Evolutionary conservation across 768 basidiomycete genomes (phyloP).

Genomic region (Calocera viscosa): DNA sequence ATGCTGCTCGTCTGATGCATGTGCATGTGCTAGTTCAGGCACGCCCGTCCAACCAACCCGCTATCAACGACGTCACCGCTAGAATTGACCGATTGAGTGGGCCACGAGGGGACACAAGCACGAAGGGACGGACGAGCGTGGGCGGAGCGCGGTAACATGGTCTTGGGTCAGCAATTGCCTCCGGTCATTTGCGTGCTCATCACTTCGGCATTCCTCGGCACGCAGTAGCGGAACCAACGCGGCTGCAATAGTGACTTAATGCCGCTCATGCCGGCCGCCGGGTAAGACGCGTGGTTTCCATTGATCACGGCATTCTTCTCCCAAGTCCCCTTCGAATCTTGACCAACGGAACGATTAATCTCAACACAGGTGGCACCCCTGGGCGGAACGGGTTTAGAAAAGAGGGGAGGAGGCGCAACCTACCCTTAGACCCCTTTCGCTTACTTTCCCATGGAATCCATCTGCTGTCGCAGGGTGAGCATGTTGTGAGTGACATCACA

Average conservation of each 20-base stretch:
- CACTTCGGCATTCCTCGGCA: background rate
- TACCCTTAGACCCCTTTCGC: conserved; percentile 5
- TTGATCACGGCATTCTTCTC: conserved; percentile 5
- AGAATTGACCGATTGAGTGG: background rate
- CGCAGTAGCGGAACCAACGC: background rate
- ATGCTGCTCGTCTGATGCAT: background rate
- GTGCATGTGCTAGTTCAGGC: conserved; percentile 2
- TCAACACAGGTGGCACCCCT: background rate
- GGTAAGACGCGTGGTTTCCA: background rate
- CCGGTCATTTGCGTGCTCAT: background rate
- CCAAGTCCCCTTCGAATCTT: background rate
- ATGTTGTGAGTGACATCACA: background rate
- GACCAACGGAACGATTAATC: conserved; percentile 1
- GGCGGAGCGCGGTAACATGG: background rate
- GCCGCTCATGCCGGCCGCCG: conserved; percentile 1
- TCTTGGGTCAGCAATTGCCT: background rate
- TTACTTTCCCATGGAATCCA: conserved; percentile 1
- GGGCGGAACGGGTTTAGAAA: background rate
- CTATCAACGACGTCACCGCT: background rate
- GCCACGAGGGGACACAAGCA: too few relatives aligned
- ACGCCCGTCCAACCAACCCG: too few relatives aligned
- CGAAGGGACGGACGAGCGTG: background rate
- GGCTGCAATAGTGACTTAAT: background rate
- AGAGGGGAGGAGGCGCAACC: background rate
- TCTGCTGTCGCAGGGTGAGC: background rate